These are phyloP conservation scores for Kazachstania taianensis DNA, from an alignment of 805 yeast genomes.

Conservation along the genomic window DNA sequence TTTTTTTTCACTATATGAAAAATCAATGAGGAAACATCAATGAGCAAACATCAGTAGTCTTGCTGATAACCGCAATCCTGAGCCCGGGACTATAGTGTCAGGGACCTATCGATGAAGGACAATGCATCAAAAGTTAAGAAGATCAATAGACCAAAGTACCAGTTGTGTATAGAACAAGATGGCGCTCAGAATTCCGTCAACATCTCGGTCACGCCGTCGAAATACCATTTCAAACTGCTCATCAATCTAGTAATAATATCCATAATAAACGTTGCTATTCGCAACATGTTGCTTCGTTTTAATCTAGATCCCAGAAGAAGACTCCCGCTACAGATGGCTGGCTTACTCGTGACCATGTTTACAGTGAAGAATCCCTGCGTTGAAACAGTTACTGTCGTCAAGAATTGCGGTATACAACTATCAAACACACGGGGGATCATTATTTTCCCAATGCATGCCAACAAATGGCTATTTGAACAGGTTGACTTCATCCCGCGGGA, in stretches of 20 bases:
- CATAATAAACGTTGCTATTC: background rate
- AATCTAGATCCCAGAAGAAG: too few species aligned
- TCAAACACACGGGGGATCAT: conserved; percentile 15
- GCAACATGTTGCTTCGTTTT: background rate
- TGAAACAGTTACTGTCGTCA: conserved; percentile 17
- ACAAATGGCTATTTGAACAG: conserved; percentile 7
- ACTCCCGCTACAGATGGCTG: background rate
- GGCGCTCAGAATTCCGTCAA: conserved; percentile 8
- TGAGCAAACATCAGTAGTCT: background rate
- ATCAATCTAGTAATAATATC: background rate
- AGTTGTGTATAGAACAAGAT: conserved; percentile 4
- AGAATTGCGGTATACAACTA: conserved; percentile 22
- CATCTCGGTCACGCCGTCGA: conserved; percentile 9
- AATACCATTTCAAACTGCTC: background rate
- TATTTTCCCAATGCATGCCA: conserved; percentile 15
- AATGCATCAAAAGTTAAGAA: background rate
- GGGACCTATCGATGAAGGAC: background rate
- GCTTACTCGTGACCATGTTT: background rate
- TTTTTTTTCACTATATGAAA: too few species aligned
- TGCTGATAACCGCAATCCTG: background rate
- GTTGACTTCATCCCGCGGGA: conserved; percentile 44
- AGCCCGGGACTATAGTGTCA: background rate
- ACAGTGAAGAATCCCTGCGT: conserved; percentile 13
- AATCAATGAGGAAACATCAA: background rate
- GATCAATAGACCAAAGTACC: background rate